phyloP scores from a whole-genome alignment of 169 alveolate genomes.

The Miamiensis avidus region DNA sequence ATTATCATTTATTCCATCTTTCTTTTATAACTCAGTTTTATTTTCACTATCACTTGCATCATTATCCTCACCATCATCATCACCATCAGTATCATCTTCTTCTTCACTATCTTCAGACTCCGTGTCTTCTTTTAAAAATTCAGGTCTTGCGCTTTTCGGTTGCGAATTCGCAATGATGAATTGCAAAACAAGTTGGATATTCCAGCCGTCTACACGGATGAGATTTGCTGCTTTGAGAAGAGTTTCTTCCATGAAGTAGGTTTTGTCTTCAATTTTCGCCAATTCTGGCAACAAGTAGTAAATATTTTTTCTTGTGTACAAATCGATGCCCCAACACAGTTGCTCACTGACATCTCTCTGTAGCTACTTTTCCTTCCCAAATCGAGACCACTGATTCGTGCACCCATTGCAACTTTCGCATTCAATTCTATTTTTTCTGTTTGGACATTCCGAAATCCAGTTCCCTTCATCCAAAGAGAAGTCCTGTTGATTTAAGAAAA shows the following conservation, averaged over 20 bases:
- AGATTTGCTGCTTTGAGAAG: slow-evolving; percentile 64
- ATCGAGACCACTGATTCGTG: slow-evolving; percentile 44
- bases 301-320: slow-evolving; percentile 75
- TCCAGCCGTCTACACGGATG: slow-evolving; percentile 62
- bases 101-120: too few relatives aligned
- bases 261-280: slow-evolving; percentile 51
- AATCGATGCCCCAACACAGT: slow-evolving; percentile 86
- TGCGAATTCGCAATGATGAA: slow-evolving; percentile 53
- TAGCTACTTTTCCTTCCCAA: slow-evolving; percentile 49
- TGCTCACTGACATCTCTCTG: slow-evolving; percentile 77
- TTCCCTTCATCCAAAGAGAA: slow-evolving; percentile 30
- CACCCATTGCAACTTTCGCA: slow-evolving; percentile 62
- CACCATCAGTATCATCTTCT: too few relatives aligned
- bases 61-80: too few relatives aligned
- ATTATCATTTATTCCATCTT: neutral
- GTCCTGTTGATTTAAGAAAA: slow-evolving; percentile 21
- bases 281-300: slow-evolving; percentile 66
- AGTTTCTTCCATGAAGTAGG: slow-evolving; percentile 68
- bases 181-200: slow-evolving; percentile 63
- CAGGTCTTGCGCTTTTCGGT: slow-evolving; percentile 8
- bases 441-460: slow-evolving; percentile 54
- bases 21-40: neutral
- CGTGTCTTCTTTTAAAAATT: neutral
- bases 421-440: slow-evolving; percentile 77
- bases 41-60: too few relatives aligned